Conservation (phyloP, 2,329 filamentous ascomycete genomes). For the Fusarium mundagurra region DNA sequence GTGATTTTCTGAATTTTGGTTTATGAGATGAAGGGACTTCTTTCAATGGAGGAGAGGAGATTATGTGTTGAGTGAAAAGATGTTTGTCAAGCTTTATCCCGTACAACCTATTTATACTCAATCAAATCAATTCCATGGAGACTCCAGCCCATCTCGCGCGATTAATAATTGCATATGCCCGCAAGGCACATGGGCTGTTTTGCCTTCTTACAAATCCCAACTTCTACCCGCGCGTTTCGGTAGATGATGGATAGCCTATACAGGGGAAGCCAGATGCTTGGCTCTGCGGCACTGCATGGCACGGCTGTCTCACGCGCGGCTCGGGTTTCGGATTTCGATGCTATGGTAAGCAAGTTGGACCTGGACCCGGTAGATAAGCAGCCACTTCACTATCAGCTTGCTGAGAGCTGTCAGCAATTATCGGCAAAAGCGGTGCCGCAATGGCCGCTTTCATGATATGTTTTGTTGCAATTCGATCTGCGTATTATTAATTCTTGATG, state of each 20-base stretch:
- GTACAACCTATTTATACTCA: not conserved
- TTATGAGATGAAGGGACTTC: too few species aligned
- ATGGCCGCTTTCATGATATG: not conserved
- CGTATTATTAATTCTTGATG: not conserved
- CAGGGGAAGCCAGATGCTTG: not conserved
- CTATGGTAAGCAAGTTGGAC: not conserved
- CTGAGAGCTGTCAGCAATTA: not conserved
- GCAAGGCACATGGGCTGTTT: not conserved
- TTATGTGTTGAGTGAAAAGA: not conserved
- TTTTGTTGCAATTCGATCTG: accelerated
- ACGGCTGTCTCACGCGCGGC: not conserved
- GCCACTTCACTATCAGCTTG: not conserved
- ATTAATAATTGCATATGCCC: not conserved
- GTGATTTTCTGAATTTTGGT: accelerated
- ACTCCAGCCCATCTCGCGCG: not conserved
- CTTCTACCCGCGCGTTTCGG: not conserved
- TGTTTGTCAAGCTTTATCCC: not conserved
- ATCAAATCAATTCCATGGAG: accelerated
- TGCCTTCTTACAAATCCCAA: not conserved
- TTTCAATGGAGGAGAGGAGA: not conserved
- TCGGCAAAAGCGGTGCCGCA: not conserved
- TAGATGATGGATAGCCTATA: not conserved
- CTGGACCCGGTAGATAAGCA: too few species aligned
- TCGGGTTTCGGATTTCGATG: not conserved
- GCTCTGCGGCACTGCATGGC: not conserved